These are phyloP conservation scores for Lasiosphaeris hirsuta DNA, from an alignment of 495 filamentous ascomycete genomes.

Conservation along the genomic window DNA sequence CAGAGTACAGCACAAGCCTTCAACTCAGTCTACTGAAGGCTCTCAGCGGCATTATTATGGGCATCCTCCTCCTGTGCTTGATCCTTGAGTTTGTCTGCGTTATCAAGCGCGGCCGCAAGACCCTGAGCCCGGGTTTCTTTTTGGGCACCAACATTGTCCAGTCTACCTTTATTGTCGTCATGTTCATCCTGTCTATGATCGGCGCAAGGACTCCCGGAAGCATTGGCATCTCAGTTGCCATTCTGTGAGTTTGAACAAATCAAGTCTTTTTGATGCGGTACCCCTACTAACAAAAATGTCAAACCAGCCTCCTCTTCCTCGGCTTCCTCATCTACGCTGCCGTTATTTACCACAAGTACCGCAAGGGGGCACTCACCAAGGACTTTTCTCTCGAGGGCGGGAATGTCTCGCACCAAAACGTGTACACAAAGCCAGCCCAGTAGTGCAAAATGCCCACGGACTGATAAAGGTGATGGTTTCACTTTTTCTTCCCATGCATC, in stretches of 20 bases:
- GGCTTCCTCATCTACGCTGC: slow-evolving; percentile 30
- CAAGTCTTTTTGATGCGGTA: not conserved
- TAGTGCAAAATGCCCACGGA: no score
- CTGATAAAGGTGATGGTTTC: no score
- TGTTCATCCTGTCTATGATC: slow-evolving; percentile 24
- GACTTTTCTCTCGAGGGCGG: not conserved
- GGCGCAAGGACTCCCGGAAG: slow-evolving; percentile 4
- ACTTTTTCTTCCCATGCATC: no score
- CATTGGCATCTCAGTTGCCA: slow-evolving; percentile 14
- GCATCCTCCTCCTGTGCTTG: slow-evolving; percentile 21
- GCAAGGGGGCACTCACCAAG: slow-evolving; percentile 15
- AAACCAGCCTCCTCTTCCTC: slow-evolving; percentile 28
- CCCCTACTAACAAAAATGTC: not conserved
- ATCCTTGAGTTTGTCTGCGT: slow-evolving; percentile 33
- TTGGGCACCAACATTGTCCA: slow-evolving; percentile 28
- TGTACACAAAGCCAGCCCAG: not conserved
- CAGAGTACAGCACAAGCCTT: slow-evolving; percentile 17
- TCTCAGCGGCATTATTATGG: slow-evolving; percentile 18
- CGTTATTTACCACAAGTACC: slow-evolving; percentile 28
- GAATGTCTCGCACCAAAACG: not conserved
- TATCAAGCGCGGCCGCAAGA: slow-evolving; percentile 29
- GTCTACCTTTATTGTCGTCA: slow-evolving; percentile 18
- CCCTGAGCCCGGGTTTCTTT: slow-evolving; percentile 30
- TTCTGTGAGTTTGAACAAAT: slow-evolving; percentile 18
- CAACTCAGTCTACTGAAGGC: slow-evolving; percentile 14